Conservation (phyloP, 176 grass and related monocot species). For the Raddia distichophylla region DNA sequence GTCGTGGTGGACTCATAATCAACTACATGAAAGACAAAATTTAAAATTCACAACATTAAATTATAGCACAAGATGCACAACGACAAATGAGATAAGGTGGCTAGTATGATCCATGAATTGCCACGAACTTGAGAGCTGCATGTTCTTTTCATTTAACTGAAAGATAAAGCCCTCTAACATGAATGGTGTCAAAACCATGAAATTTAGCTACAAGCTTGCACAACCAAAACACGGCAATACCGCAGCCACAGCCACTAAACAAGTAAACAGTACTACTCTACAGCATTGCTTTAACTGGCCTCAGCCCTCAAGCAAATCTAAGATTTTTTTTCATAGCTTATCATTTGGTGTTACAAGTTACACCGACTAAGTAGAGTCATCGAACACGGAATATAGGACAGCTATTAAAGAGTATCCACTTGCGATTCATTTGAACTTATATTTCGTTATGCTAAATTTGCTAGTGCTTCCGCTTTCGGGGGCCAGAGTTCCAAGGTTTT, state of each 20-base stretch:
- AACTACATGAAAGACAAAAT: slow-evolving; percentile 43
- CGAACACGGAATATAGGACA: neutral
- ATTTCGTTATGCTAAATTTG: neutral
- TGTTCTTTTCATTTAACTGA: neutral
- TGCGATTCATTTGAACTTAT: neutral
- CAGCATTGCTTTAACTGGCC: slow-evolving; percentile 5
- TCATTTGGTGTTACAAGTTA: slow-evolving; percentile 21
- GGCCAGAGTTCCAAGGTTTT: neutral
- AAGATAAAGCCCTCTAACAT: neutral
- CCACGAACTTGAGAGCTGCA: neutral
- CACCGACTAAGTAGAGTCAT: slow-evolving; percentile 8
- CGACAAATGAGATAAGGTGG: neutral
- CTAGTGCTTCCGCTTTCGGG: neutral
- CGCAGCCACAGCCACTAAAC: neutral
- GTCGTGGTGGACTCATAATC: slow-evolving; percentile 34
- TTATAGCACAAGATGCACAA: slow-evolving; percentile 11
- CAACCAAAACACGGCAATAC: neutral
- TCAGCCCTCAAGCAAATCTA: neutral
- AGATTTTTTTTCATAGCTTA: neutral
- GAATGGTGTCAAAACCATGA: slow-evolving; percentile 16
- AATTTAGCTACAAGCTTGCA: neutral
- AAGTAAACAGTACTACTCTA: slow-evolving; percentile 10
- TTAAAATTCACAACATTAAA: neutral
- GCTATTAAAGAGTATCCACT: neutral
- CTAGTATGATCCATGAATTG: neutral